Evolutionary conservation across 2,329 filamentous ascomycete species (phyloP), one percentile per base, ranked within the genome.

Genomic region (Orbilia javanica): DNA sequence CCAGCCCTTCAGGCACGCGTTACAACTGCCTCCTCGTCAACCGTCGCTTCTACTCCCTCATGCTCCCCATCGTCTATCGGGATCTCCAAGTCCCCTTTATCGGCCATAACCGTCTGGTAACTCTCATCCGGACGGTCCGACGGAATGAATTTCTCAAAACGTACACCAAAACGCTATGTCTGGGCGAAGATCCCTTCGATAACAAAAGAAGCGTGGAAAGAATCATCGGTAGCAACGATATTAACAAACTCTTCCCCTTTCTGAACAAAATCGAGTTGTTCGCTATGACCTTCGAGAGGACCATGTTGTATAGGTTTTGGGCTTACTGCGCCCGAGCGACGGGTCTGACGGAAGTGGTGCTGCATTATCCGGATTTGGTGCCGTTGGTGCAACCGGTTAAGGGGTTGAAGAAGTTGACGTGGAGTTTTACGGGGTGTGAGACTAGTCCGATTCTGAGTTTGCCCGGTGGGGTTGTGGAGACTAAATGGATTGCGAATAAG

Each of bases 1-100:
- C 42, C 25, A 46, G 29, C 1, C 39, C 65, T n/a, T 66, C 29
- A n/a, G 73, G 73, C 50, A 50, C 25, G 18, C 66, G 65, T 22
- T 77, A 77, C 73, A 77, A 66, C 39, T 77, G 73, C 18, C 74
- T 78, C 42, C 25, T 78, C 25, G 74, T 72, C 74, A 63, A 31
- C 25, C 74, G 63, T 15, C 62, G 62, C 10, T 68, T 78, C 67
- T 46, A 68, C 67, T 36, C 27, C 22, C 42, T 72, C 6, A 68
- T 64, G 52, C 52, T 66, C 22, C 67, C 67, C 0, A 46, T 64
- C 31, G 31, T 72, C 31, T 78, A 78, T 46, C 74, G 74, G 34
- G 20, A 52, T 18, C 60, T 77, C 22, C n/a, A 48, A 15, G 64
- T 72, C 11, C 74, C 74, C 1, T 78, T 78, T 52, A 62, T 78